A percentile compares a stretch with the other conserved stretches of the same genome.
These are phyloP conservation scores for Neurospora tetraspora DNA, from an alignment of 495 filamentous ascomycete species.

Conservation along the genomic window DNA sequence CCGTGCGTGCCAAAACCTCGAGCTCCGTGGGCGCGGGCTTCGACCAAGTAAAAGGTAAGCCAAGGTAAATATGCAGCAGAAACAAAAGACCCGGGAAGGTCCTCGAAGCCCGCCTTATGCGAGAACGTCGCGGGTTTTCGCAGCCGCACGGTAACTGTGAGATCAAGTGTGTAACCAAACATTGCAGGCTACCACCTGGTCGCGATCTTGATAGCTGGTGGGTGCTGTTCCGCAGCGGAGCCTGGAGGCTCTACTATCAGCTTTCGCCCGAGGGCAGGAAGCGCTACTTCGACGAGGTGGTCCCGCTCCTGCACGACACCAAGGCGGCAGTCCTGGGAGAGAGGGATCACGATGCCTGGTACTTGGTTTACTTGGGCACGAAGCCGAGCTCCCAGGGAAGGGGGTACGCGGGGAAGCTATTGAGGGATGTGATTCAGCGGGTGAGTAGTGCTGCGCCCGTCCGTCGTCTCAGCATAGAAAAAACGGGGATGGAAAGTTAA, in stretches of 20 bases:
- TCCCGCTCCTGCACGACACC: constrained; percentile 64
- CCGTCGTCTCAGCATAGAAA: not conserved
- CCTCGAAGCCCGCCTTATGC: not conserved
- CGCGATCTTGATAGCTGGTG: constrained; percentile 59
- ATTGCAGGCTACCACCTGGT: constrained; percentile 62
- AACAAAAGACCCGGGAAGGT: not conserved
- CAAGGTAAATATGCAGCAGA: not conserved
- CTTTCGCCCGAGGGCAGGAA: constrained; percentile 57
- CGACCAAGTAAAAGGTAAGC: not conserved
- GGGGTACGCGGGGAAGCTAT: constrained; percentile 58
- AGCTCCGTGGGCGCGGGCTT: not conserved
- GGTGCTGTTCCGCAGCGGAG: constrained; percentile 59
- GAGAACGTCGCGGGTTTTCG: not conserved
- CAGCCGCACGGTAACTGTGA: not conserved
- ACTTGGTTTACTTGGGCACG: constrained; percentile 72
- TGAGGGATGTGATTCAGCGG: constrained; percentile 53
- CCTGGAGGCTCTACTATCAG: constrained; percentile 63
- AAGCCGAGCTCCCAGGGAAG: constrained; percentile 52
- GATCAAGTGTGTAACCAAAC: not conserved
- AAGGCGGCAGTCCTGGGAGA: constrained; percentile 56
- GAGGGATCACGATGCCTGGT: constrained; percentile 54
- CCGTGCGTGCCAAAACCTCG: not conserved
- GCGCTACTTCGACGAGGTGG: constrained; percentile 67
- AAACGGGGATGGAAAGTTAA: not conserved
- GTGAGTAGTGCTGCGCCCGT: constrained; percentile 34